Evolutionary conservation across 108 stramenopile species (phyloP).

Genomic region (Pseudonitzschia multiseries): DNA sequence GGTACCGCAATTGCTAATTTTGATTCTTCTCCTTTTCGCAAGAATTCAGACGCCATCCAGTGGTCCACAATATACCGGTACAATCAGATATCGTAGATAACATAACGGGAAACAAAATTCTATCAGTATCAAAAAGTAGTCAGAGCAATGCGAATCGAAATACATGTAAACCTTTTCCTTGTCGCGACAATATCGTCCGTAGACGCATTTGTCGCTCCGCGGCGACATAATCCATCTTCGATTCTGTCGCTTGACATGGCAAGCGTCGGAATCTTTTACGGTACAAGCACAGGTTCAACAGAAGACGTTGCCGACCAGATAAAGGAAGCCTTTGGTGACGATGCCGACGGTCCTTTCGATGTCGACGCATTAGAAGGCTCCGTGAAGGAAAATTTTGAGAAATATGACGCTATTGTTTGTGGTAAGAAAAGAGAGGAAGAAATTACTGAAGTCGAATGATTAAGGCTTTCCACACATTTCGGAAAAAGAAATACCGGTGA

Average conservation of each 20-base stretch:
- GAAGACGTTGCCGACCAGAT: conserved; percentile 68
- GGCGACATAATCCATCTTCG: neutral
- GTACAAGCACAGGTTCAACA: conserved; percentile 77
- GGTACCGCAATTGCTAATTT: no score
- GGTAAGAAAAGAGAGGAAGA: conserved; percentile 52
- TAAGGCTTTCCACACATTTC: neutral
- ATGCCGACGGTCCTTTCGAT: conserved; percentile 77
- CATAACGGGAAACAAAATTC: no score
- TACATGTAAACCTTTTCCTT: neutral
- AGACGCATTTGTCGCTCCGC: conserved; percentile 5
- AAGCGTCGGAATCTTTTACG: conserved; percentile 76
- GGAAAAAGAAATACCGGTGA: no score
- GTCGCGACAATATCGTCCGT: neutral
- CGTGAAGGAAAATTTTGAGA: conserved; percentile 57
- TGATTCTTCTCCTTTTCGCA: no score
- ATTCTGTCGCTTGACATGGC: conserved; percentile 27
- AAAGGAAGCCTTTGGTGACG: conserved; percentile 63
- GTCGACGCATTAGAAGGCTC: conserved; percentile 68
- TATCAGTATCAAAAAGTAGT: no score
- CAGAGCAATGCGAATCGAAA: no score
- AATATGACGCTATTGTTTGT: conserved; percentile 69
- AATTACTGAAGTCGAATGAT: neutral
- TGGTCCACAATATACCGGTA: no score
- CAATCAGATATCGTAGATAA: no score
- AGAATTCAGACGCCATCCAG: no score